Base-by-base conservation (phyloP, 305 asterid genomes). In the Solanum aculeatissimum region DNA sequence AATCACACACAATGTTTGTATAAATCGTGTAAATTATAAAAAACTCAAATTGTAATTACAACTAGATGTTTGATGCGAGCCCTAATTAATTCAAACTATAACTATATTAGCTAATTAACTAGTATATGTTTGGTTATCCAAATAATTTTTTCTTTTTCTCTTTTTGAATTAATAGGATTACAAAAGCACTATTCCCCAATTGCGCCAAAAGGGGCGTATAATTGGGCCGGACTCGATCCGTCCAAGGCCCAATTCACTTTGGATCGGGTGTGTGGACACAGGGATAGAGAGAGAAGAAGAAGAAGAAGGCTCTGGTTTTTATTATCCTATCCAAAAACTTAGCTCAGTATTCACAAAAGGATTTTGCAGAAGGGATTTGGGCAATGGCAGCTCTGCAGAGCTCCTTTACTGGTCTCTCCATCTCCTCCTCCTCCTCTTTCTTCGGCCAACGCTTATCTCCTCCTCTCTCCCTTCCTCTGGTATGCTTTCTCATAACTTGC, bases 331-430 rank as follows among this genome's bases (percentile, higher is more conserved):
- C 81, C 81, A 3, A 47, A 12, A 0, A 74, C 25, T 74, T 43
- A 1, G 19, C 57, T 71, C n/a, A 11, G 80, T 71, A n/a, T 75
- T 13, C 57, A 38, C 53, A 1, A 45, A 43, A 23, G 81, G 60
- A 74, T 47, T 74, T 70, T 23, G 60, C 7, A 47, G 15, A 4
- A 74, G 58, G 72, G 25, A 7, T 23, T 21, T 47, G 10, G 16
- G 69, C 88, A 83, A 88, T 91, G 93, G 97, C 95, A 68, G 90
- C 94, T 71, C 92, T 96, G 11, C 97, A 89, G 88, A 91, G 90
- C 91, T 92, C 97, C 23, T 93, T 95, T 35, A 86, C 95, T 40
- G 88, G 95, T 79, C 92, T 94, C 54, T 93, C 92, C 70, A 90
- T 93, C 68, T 90, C 94, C 68, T 85, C 94, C 88, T 95, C 94